Percentiles rank a stretch among this genome's conserved stretches.
These are phyloP conservation scores for Sordariomycetes sp. DNA, from an alignment of 2,329 filamentous ascomycete genomes.

Conservation along the genomic window DNA sequence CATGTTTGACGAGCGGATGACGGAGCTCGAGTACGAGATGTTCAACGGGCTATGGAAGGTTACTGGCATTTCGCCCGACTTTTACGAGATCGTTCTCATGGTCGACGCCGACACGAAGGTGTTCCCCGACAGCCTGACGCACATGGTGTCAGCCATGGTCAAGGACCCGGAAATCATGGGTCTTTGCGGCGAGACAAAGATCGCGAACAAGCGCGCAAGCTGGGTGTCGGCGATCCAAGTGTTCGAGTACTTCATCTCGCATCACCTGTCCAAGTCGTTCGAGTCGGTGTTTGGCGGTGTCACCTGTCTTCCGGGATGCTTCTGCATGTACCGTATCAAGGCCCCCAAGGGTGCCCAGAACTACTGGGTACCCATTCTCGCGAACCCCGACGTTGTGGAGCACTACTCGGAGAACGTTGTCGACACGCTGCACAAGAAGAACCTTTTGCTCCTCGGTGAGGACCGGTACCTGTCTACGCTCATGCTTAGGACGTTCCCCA, in stretches of 20 bases:
- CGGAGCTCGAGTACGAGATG: conserved; percentile 97
- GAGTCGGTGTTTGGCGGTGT: conserved; percentile 98
- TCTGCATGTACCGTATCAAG: conserved; percentile 99
- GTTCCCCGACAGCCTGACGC: conserved; percentile 94
- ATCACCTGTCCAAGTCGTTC: conserved; percentile 93
- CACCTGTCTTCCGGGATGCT: conserved; percentile 94
- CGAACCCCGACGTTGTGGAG: conserved; percentile 96
- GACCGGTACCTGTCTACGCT: conserved; percentile 93
- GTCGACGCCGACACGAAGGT: conserved; percentile 99
- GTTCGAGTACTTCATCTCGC: conserved; percentile 98
- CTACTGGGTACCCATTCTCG: conserved; percentile 98
- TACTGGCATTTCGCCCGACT: conserved; percentile 95
- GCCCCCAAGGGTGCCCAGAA: conserved; percentile 96
- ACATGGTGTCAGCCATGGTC: conserved; percentile 99
- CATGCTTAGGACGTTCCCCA: conserved; percentile 97
- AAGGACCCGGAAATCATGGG: conserved; percentile 99
- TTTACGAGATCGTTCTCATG: conserved; percentile 97
- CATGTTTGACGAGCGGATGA: conserved; percentile 99
- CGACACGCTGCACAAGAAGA: conserved; percentile 97
- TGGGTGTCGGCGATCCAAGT: conserved; percentile 99
- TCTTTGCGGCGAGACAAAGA: conserved; percentile 97
- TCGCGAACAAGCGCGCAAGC: conserved; percentile 89
- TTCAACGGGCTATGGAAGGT: conserved; percentile 99
- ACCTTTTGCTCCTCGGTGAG: conserved; percentile 80
- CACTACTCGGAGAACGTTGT: conserved; percentile 99